Evolutionary conservation across 331 rosid species (phyloP), one percentile per base, ranked within the genome.

Genomic region (Malus hybrid): DNA sequence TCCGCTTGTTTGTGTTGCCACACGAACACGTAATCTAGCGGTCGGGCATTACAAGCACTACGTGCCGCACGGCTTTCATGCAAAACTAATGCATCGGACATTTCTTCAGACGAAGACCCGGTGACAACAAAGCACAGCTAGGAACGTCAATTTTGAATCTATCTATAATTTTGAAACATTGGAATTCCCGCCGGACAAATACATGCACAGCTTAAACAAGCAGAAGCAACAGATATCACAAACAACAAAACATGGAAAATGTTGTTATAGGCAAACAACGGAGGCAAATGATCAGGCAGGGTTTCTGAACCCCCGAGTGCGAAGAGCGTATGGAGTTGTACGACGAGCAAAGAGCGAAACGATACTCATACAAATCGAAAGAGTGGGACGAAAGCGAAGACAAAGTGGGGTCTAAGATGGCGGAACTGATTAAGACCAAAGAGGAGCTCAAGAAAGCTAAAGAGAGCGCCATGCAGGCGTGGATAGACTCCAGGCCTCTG

Each of bases 401-500:
- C 58, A 60, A 4, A 19, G 24, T 84, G 44, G 76, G 72, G 39
- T 81, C 70, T 3, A 77, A 84, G 72, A 78, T 75, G 53, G 76
- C 72, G 73, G 91, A 86, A 69, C 84, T 89, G 65, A 79, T 69
- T 9, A 79, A 62, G 72, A 75, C 78, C 58, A 78, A 81, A 66
- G 79, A 82, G 29, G 87, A 83, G 55, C 82, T 89, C 24, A 73
- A 36, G 24, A 77, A 42, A 64, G 94, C 91, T 19, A 89, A 79
- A 76, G 97, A 91, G 68, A 67, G 80, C 29, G 65, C 84, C n/a
- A 73, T 62, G 34, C 93, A 89, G 57, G 86, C 90, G 22, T 89
- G 94, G 91, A 88, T 89, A 18, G 92, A 89, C 73, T 87, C 97
- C 26, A 81, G 77, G 75, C 91, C 94, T 64, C 86, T 86, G 75